phyloP scores from a whole-genome alignment of 768 basidiomycete species.

The Rhodotorula babjevae region DNA sequence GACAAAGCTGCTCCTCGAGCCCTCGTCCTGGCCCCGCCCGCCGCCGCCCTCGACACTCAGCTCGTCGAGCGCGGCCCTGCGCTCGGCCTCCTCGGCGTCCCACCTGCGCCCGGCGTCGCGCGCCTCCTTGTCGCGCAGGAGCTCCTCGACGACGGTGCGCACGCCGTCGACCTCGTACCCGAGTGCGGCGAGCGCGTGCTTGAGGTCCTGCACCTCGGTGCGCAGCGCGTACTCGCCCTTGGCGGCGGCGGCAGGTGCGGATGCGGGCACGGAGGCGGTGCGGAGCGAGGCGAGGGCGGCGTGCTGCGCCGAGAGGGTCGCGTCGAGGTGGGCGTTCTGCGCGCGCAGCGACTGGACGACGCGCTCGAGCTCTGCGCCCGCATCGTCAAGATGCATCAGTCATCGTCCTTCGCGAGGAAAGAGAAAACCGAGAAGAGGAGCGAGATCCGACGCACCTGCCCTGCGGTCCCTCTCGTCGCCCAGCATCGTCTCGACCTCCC shows the following conservation, averaged over 20 bases:
- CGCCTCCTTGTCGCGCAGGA: slow-evolving; percentile 57
- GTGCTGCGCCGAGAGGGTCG: not conserved
- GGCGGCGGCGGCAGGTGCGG: slow-evolving; percentile 2
- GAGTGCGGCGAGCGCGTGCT: slow-evolving; percentile 71
- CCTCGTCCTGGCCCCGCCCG: slow-evolving; percentile 23
- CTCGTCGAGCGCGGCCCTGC: slow-evolving; percentile 21
- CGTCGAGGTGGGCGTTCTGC: slow-evolving; percentile 21
- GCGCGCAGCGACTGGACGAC: not conserved
- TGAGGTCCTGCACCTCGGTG: slow-evolving; percentile 63
- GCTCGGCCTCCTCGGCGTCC: slow-evolving; percentile 42
- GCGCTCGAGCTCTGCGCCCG: not conserved
- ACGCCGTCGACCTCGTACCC: slow-evolving; percentile 83
- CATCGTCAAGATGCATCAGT: no score
- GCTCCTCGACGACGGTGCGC: slow-evolving; percentile 74
- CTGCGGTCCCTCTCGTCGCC: slow-evolving; percentile 5
- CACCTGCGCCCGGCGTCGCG: slow-evolving; percentile 20
- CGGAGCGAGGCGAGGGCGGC: not conserved
- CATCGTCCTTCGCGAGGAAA: no score
- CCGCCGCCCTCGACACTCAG: slow-evolving; percentile 5
- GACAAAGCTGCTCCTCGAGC: slow-evolving; percentile 15
- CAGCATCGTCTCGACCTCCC: slow-evolving; percentile 24
- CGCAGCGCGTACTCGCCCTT: slow-evolving; percentile 4
- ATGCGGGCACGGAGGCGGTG: not conserved
- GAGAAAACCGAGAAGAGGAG: no score
- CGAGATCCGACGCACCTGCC: not conserved